Conservation (phyloP, 73 alveolate species). For the Tetrahymena borealis region DNA sequence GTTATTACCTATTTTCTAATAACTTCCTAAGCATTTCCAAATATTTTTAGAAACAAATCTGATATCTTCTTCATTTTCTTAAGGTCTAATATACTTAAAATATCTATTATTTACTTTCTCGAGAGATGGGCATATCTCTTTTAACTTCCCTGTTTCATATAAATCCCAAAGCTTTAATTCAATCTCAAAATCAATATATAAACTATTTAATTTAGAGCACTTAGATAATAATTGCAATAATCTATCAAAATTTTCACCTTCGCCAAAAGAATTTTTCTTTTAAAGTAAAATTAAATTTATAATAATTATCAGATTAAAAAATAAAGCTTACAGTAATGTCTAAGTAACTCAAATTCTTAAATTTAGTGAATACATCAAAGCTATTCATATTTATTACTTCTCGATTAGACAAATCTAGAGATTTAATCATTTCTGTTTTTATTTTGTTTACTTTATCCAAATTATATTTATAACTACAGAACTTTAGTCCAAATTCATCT, state of each 20-base stretch:
- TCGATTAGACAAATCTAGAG: slow-evolving; percentile 62
- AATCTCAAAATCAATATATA: slow-evolving; percentile 48
- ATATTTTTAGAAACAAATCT: slow-evolving; percentile 50
- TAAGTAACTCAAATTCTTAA: slow-evolving; percentile 33
- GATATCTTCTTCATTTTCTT: slow-evolving; percentile 50
- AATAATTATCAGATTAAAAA: slow-evolving; percentile 13
- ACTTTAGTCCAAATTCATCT: not conserved
- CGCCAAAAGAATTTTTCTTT: not conserved
- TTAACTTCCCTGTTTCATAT: slow-evolving; percentile 22
- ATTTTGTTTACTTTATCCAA: slow-evolving; percentile 18
- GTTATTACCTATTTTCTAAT: slow-evolving; percentile 58
- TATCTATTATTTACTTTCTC: slow-evolving; percentile 43
- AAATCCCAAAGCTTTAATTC: slow-evolving; percentile 42
- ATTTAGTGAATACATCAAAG: slow-evolving; percentile 38
- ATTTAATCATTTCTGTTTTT: slow-evolving; percentile 41
- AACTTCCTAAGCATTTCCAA: slow-evolving; percentile 73
- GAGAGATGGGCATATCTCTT: slow-evolving; percentile 38
- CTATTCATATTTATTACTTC: slow-evolving; percentile 35
- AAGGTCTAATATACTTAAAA: slow-evolving; percentile 1
- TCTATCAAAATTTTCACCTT: not conserved
- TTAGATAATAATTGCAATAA: not conserved
- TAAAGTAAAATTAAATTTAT: no score
- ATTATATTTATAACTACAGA: slow-evolving; percentile 34
- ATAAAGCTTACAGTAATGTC: slow-evolving; percentile 20
- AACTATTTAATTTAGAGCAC: slow-evolving; percentile 26